These are phyloP conservation scores for Auriscalpium microsporum DNA, from an alignment of 768 basidiomycete genomes.

Conservation along the genomic window DNA sequence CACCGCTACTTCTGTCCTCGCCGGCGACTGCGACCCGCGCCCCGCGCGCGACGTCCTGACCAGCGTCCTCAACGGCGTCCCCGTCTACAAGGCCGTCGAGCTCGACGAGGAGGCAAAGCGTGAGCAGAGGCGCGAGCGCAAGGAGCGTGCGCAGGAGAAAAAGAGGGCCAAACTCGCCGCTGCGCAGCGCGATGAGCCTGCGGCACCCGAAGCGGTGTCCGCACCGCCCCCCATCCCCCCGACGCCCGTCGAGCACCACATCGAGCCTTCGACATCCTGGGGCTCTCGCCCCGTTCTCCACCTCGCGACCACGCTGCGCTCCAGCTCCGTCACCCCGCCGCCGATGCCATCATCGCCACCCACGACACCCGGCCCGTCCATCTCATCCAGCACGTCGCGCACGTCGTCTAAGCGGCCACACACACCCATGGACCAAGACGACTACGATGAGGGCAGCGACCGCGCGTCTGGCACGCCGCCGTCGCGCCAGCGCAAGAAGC, in stretches of 20 bases:
- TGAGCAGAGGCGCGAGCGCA: slow-evolving; percentile 45
- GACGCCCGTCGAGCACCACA: slow-evolving; percentile 11
- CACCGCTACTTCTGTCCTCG: slow-evolving; percentile 67
- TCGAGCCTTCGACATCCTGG: slow-evolving; percentile 38
- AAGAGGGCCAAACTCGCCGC: slow-evolving; percentile 31
- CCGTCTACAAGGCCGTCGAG: slow-evolving; percentile 55
- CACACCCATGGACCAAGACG: slow-evolving; percentile 56
- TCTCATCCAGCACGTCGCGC: slow-evolving; percentile 63
- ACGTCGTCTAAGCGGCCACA: slow-evolving; percentile 75
- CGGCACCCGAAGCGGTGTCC: slow-evolving; percentile 14
- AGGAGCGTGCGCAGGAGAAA: slow-evolving; percentile 44
- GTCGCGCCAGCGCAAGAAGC: slow-evolving; percentile 37
- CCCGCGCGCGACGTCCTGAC: slow-evolving; percentile 71
- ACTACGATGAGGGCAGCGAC: slow-evolving; percentile 14
- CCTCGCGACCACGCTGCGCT: slow-evolving; percentile 61
- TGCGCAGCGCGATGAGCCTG: slow-evolving; percentile 19
- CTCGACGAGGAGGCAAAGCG: slow-evolving; percentile 48
- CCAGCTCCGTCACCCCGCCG: slow-evolving; percentile 61
- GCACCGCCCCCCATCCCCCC: slow-evolving; percentile 12
- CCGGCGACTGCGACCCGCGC: slow-evolving; percentile 63
- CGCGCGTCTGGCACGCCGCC: slow-evolving; percentile 17
- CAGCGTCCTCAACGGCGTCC: slow-evolving; percentile 69
- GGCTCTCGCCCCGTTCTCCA: slow-evolving; percentile 63
- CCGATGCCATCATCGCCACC: slow-evolving; percentile 62
- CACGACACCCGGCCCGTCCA: slow-evolving; percentile 69